These are phyloP conservation scores for Malassezia brasiliensis DNA, from an alignment of 1,284 basidiomycete species.

Conservation along the genomic window DNA sequence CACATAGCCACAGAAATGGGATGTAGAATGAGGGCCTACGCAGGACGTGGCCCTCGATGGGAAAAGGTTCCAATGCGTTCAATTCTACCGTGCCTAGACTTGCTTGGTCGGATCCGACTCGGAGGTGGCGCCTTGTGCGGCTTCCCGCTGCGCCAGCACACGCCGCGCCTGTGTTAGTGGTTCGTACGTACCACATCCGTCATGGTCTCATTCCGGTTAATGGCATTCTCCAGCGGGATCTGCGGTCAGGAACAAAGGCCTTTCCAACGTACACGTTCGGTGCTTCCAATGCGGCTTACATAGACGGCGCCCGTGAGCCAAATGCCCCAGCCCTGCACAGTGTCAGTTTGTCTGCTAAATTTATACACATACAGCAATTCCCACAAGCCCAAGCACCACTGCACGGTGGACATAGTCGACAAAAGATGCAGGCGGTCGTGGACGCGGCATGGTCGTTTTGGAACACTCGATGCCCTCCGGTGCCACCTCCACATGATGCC, in stretches of 20 bases:
- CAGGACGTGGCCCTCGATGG: no score
- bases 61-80: no score
- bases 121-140: neutral
- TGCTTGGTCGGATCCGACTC: neutral
- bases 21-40: no score
- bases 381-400: constrained; percentile 8
- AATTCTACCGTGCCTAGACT: neutral
- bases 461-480: no score
- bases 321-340: constrained; percentile 12
- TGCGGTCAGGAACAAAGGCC: neutral
- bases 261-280: constrained; percentile 14
- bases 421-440: constrained; percentile 1
- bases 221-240: constrained; percentile 7
- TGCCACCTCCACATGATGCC: no score
- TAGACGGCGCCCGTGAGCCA: constrained; percentile 19
- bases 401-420: constrained; percentile 14
- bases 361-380: constrained; percentile 2
- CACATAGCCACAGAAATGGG: no score
- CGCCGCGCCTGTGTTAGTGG: constrained; percentile 1
- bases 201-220: constrained; percentile 1
- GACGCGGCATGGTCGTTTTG: neutral
- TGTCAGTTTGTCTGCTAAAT: neutral
- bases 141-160: neutral
- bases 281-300: constrained; percentile 12
- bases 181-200: constrained; percentile 8